Evolutionary conservation across 306 rosid species (phyloP), one percentile per base, ranked within the genome.

Genomic region (Rosa rugosa): DNA sequence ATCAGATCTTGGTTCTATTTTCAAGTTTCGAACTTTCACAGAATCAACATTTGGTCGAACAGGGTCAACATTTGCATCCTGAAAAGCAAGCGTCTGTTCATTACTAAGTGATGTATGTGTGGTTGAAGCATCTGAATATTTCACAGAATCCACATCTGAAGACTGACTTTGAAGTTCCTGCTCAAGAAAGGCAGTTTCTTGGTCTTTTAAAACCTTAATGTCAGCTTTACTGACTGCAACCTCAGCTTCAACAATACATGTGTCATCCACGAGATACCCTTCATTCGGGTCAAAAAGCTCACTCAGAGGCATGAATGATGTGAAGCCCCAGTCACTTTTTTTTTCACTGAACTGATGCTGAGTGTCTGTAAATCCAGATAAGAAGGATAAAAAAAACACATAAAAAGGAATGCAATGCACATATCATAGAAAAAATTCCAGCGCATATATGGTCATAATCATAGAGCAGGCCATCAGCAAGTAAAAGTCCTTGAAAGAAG

Each of bases 221-320:
- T 73, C 77, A 20, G 62, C 77, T 46, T 73, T 60, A 56, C 77
- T 73, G 10, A 73, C 67, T 54, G 77, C 77, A 75, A 75, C 71
- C 45, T 75, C 79, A 5, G 79, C 71, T 75, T 75, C 79, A 9
- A 75, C 27, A 44, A 75, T 66, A 31, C 71, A 75, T 11, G 3
- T 27, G 47, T 75, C 79, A 17, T 60, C 50, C 27, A 75, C 79
- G 46, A 75, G 23, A 62, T 53, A 75, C 6, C 72, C 79, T 27
- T 34, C 17, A 8, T 31, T 20, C 6, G 1, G 50, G 36, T 75
- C 71, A 18, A 4, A 34, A 45, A 75, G 71, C 59, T 75, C 79
- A 75, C 56, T 46, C 8, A 75, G 79, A 62, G 79, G 71, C 71
- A 75, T 60, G 71, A 75, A 75, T 23, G 79, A 75, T 59, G 79